Percentiles rank a stretch among this genome's conserved stretches.
Conservation (phyloP, 371 early-diverging fungal species). For the Haplosporangium sp. region DNA sequence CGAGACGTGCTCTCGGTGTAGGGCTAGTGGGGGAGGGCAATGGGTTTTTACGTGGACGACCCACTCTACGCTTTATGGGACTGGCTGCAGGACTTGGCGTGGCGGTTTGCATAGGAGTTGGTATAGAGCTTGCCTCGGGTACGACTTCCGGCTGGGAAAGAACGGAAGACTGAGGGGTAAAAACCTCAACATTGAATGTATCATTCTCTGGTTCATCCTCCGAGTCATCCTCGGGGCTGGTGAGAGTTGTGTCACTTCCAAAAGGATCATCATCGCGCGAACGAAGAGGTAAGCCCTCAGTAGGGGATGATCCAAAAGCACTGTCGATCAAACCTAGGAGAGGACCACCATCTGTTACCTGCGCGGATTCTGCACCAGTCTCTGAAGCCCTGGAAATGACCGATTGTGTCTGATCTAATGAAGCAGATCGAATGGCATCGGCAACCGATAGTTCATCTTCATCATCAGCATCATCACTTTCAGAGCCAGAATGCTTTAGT, state of each 20-base stretch:
- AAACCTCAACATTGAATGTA: background rate
- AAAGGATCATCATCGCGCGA: conserved; percentile 37
- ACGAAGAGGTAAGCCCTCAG: background rate
- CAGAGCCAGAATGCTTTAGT: conserved; percentile 12
- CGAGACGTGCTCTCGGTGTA: background rate
- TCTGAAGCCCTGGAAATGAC: background rate
- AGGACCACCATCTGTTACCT: background rate
- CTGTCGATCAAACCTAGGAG: background rate
- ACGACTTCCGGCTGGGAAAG: background rate
- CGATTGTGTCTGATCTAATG: background rate
- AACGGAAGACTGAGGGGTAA: background rate
- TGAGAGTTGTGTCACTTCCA: conserved; percentile 49
- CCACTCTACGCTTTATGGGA: conserved; percentile 5
- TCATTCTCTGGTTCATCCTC: conserved; percentile 8
- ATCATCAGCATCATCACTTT: conserved; percentile 49
- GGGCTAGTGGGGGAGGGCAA: background rate
- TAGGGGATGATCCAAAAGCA: background rate
- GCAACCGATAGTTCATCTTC: conserved; percentile 23
- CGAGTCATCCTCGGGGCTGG: conserved; percentile 43
- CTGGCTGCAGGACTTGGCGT: background rate
- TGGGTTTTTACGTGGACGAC: conserved; percentile 31
- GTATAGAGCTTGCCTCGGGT: background rate
- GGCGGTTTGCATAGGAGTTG: background rate
- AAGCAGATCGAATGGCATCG: background rate
- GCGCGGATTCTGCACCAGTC: background rate